phyloP scores from a whole-genome alignment of 768 basidiomycete genomes.

The Termitomyces sp. region DNA sequence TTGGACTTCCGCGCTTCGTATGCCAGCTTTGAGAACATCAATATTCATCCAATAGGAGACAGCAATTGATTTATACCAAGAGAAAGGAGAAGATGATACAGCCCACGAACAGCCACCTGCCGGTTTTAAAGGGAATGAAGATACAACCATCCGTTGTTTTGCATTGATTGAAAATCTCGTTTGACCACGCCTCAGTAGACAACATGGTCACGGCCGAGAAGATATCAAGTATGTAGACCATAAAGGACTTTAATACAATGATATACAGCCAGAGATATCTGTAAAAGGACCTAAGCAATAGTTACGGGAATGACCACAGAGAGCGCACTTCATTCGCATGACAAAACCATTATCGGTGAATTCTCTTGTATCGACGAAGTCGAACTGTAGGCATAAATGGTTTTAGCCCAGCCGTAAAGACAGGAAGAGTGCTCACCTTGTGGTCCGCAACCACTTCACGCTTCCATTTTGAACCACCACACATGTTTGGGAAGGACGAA shows the following conservation, averaged over 20 bases:
- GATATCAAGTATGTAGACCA: constrained; percentile 96
- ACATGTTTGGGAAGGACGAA: constrained; percentile 35
- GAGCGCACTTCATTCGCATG: constrained; percentile 77
- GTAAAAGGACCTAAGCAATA: background rate
- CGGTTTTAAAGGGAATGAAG: constrained; percentile 80
- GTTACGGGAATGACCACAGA: background rate
- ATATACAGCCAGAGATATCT: constrained; percentile 94
- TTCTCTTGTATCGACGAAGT: constrained; percentile 92
- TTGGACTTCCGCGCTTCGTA: constrained; percentile 92
- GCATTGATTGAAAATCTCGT: constrained; percentile 83
- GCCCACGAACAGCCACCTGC: constrained; percentile 95
- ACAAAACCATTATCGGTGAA: constrained; percentile 84
- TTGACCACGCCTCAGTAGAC: constrained; percentile 85
- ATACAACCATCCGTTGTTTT: constrained; percentile 61
- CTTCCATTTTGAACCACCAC: constrained; percentile 88
- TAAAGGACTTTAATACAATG: constrained; percentile 90
- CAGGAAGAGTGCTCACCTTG: constrained; percentile 53
- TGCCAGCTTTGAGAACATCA: constrained; percentile 49
- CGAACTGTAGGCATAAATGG: constrained; percentile 58
- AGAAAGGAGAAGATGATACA: constrained; percentile 99
- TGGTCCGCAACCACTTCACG: constrained; percentile 96
- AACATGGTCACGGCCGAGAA: constrained; percentile 98
- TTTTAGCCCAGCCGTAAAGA: constrained; percentile 1
- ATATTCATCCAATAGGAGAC: constrained; percentile 1
- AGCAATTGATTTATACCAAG: constrained; percentile 48